phyloP scores from a whole-genome alignment of 257 asterid species.

The Solanum gracilifrons region DNA sequence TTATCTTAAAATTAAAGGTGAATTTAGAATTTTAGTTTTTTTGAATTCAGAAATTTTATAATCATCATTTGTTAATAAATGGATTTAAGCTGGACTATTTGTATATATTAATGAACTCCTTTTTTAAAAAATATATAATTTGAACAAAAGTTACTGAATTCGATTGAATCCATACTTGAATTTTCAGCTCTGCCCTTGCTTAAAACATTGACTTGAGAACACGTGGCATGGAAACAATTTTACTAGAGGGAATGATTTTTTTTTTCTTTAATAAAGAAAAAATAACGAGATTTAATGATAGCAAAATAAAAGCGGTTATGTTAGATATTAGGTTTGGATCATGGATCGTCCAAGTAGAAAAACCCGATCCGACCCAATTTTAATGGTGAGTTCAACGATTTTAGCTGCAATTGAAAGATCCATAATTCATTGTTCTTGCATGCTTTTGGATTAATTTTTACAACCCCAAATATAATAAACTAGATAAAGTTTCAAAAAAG shows the following conservation, averaged over 20 bases:
- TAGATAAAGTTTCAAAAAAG: not conserved
- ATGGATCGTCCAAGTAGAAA: not conserved
- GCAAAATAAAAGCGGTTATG: not conserved
- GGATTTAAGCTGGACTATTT: rapidly evolving
- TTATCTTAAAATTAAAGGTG: not conserved
- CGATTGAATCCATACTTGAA: rapidly evolving
- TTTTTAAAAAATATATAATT: too few relatives aligned
- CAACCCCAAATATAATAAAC: not conserved
- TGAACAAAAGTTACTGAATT: too few relatives aligned
- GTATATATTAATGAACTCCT: too few relatives aligned
- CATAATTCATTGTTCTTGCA: not conserved
- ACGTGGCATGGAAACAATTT: not conserved
- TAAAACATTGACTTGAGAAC: not conserved
- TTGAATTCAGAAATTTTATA: too few relatives aligned
- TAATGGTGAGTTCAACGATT: not conserved
- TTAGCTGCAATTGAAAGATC: not conserved
- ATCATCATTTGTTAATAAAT: not conserved
- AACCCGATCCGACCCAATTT: too few relatives aligned
- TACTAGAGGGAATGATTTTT: not conserved
- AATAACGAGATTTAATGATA: too few relatives aligned
- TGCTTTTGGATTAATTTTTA: not conserved
- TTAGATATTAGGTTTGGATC: not conserved
- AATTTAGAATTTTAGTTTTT: too few relatives aligned
- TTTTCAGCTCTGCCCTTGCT: too few relatives aligned
- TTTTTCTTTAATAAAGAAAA: too few relatives aligned